Evolutionary conservation across 1,284 basidiomycete genomes (phyloP).

Genomic region (Pseudozyma tsukubaensis): DNA sequence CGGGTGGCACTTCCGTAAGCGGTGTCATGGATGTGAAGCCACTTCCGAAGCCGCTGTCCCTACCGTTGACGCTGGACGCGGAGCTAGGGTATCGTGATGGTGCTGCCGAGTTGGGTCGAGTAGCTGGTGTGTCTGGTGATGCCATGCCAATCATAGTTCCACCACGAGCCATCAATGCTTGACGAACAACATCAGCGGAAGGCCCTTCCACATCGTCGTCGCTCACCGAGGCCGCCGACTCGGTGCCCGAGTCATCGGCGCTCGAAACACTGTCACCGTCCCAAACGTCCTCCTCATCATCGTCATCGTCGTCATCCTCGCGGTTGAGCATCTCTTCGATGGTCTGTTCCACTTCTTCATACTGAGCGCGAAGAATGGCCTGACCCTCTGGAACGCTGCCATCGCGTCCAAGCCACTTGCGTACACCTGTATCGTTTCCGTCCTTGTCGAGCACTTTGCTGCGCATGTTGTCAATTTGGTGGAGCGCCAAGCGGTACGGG

Average conservation of each 20-base stretch:
- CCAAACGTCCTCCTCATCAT: constrained; percentile 58
- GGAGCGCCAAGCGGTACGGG: constrained; percentile 93
- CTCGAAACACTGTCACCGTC: constrained; percentile 44
- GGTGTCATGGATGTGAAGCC: constrained; percentile 34
- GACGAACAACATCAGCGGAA: constrained; percentile 43
- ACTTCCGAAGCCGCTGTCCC: constrained; percentile 32
- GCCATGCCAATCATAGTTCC: constrained; percentile 43
- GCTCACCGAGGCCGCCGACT: constrained; percentile 40
- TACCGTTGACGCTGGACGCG: constrained; percentile 20
- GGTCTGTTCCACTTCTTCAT: constrained; percentile 95
- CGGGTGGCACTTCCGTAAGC: constrained; percentile 7
- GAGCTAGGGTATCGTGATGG: constrained; percentile 35
- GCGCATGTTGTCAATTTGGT: constrained; percentile 93
- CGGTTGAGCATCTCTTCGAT: constrained; percentile 74
- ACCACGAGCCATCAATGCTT: constrained; percentile 42
- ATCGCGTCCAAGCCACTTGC: constrained; percentile 71
- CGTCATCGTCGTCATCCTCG: constrained; percentile 66
- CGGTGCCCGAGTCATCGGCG: constrained; percentile 35
- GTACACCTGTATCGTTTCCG: constrained; percentile 65
- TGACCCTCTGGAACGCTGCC: constrained; percentile 93
- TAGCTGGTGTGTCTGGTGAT: constrained; percentile 28
- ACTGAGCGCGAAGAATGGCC: constrained; percentile 93
- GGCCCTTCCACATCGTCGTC: constrained; percentile 36
- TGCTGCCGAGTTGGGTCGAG: constrained; percentile 28
- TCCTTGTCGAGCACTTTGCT: constrained; percentile 85